Base-by-base conservation (phyloP, 2,329 filamentous ascomycete genomes). In the Leptographium lundbergii region DNA sequence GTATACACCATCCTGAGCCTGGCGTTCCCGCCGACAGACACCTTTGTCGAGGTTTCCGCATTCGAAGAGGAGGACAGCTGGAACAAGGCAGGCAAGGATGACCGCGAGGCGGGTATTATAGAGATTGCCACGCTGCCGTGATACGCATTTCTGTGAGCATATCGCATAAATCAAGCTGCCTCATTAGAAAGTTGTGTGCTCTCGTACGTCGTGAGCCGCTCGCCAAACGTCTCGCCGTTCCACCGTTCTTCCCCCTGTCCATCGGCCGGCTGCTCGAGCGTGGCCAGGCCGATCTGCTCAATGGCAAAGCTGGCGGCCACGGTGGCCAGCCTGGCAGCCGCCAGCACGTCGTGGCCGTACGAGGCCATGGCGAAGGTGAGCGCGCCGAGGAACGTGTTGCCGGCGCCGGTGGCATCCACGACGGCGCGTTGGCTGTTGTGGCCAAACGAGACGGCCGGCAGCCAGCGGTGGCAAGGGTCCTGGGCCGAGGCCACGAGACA, bases 341-440 rank as follows among this genome's bases (percentile, higher is more conserved):
- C 45, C 10, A 55, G n/a, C 5, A 17, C 42, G 22, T 24, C 39
- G 19, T 29, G 19, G 27, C 52, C 52, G 6, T 17, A 6, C 9
- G 14, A 3, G 4, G 57, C 42, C 53, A 55, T 48, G 32, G 25
- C 29, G 27, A 36, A 59, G 4, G 57, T 56, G 7, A 59, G 22
- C 2, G 52, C 57, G 17, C 57, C 57, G n/a, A 59, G 53, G 34
- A 61, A 61, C 2, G 58, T 57, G 53, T 61, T 61, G 13, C 60
- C 60, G 14, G 58, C 60, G 11, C 60, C 60, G 3, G 61, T 60
- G 5, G 59, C 56, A 25, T 59, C 57, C 1, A 59, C 53, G 2
- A 59, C 25, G 14, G 22, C 6, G 4, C 19, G 22, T 3, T 5
- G 19, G 32, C 14, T 27, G 51, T 5, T 10, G 36, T 4, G 13